These are phyloP conservation scores for Bretschneidera sinensis DNA, from an alignment of 345 rosid species.

Conservation along the genomic window DNA sequence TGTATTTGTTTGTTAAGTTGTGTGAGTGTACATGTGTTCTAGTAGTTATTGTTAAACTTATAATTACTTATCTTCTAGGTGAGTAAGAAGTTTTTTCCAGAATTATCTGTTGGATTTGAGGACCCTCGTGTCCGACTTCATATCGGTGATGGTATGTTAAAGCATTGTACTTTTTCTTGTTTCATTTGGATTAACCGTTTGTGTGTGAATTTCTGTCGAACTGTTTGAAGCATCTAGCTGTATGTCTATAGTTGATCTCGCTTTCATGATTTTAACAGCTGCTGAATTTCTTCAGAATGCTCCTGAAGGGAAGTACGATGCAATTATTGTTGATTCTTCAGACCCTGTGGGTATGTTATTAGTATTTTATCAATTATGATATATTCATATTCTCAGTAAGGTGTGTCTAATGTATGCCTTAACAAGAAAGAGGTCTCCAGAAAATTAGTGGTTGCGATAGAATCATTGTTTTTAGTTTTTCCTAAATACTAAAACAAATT, in stretches of 20 bases:
- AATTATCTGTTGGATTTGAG: slow-evolving; percentile 79
- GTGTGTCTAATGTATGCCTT: not conserved
- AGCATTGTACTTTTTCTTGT: not conserved
- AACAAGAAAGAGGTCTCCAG: not conserved
- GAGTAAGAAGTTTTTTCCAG: slow-evolving; percentile 72
- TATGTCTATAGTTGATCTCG: slow-evolving; percentile 17
- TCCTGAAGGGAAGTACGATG: slow-evolving; percentile 80
- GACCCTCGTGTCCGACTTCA: slow-evolving; percentile 92
- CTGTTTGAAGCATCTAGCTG: slow-evolving; percentile 3
- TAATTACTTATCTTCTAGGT: slow-evolving; percentile 40
- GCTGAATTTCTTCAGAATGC: slow-evolving; percentile 63
- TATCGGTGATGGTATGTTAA: slow-evolving; percentile 83
- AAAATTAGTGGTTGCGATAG: not conserved
- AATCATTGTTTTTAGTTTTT: not conserved
- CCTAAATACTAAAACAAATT: no score
- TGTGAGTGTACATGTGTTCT: not conserved
- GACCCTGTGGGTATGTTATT: slow-evolving; percentile 85
- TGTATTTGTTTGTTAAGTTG: not conserved
- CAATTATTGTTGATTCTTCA: slow-evolving; percentile 90
- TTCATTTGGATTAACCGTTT: no score
- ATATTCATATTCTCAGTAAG: not conserved
- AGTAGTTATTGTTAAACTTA: not conserved
- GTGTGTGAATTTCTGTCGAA: not conserved
- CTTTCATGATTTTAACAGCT: slow-evolving; percentile 45
- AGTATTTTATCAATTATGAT: not conserved